These are phyloP conservation scores for Vigna hirtella DNA, from an alignment of 306 rosid species.

Conservation along the genomic window DNA sequence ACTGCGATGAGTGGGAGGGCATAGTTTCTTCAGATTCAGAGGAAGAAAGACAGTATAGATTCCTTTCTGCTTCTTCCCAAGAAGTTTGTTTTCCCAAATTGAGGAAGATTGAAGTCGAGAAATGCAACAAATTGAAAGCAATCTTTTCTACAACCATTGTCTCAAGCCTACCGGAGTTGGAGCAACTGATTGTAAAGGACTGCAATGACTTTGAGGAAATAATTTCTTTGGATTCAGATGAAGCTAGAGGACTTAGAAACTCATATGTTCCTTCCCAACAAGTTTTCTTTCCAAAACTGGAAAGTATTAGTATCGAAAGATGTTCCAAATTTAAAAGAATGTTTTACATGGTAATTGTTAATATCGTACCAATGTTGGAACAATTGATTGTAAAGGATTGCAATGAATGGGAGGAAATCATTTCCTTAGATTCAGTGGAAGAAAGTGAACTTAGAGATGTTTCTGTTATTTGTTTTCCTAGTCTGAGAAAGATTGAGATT, in stretches of 20 bases:
- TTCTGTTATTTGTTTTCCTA: no score
- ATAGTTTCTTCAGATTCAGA: not conserved
- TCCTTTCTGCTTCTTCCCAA: not conserved
- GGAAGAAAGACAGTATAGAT: not conserved
- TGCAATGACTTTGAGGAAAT: slow-evolving; percentile 1
- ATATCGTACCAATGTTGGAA: no score
- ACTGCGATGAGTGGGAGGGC: not conserved
- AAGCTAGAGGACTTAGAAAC: not conserved
- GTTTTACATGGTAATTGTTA: no score
- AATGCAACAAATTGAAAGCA: not conserved
- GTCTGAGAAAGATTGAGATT: no score
- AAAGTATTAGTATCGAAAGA: not conserved
- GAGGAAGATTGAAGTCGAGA: not conserved
- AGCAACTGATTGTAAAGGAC: not conserved
- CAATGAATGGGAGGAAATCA: no score
- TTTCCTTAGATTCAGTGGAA: no score
- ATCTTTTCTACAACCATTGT: not conserved
- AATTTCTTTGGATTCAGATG: not conserved
- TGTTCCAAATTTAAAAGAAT: no score
- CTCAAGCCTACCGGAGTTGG: slow-evolving; percentile 5
- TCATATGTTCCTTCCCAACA: not conserved
- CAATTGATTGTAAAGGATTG: no score
- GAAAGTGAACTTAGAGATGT: no score
- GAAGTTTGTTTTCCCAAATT: not conserved
- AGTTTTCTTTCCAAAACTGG: not conserved